Conservation (phyloP, 192 early-diverging fungal genomes). For the Obelidium mucronatum region DNA sequence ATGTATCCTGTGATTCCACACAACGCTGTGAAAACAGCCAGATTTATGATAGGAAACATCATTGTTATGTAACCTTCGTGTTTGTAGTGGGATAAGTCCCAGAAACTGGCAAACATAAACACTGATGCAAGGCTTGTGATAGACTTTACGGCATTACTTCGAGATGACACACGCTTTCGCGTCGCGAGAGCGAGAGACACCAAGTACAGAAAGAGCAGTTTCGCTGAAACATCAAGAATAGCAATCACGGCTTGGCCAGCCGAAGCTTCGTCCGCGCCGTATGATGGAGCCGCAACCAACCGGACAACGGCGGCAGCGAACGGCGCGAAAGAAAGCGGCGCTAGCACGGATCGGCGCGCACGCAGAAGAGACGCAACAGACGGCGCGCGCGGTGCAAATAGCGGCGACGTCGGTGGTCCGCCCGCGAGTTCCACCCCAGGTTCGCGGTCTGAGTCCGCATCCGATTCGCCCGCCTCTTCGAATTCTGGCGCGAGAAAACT, state of each 20-base stretch:
- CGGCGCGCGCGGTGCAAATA: no score
- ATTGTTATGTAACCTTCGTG: neutral
- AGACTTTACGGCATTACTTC: no score
- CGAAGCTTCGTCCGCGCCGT: neutral
- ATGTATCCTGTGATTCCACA: neutral
- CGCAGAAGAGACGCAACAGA: no score
- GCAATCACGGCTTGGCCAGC: neutral
- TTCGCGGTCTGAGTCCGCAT: no score
- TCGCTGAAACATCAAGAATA: neutral
- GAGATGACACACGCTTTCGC: neutral
- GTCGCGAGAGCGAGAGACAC: neutral
- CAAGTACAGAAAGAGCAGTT: neutral
- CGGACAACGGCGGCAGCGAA: neutral
- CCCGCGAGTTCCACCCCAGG: no score
- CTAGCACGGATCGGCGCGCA: no score
- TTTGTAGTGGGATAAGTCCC: neutral
- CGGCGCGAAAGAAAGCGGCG: no score
- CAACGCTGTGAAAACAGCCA: neutral
- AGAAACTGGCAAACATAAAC: neutral
- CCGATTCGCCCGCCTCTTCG: no score
- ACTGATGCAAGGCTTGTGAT: neutral
- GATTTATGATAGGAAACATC: conserved; percentile 3
- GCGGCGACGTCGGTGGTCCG: no score
- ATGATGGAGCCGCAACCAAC: neutral
- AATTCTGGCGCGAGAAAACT: no score